Percentiles rank a stretch among this genome's conserved stretches.
These are phyloP conservation scores for Trichoderma afroharzianum DNA, from an alignment of 2,329 filamentous ascomycete genomes.

Conservation along the genomic window DNA sequence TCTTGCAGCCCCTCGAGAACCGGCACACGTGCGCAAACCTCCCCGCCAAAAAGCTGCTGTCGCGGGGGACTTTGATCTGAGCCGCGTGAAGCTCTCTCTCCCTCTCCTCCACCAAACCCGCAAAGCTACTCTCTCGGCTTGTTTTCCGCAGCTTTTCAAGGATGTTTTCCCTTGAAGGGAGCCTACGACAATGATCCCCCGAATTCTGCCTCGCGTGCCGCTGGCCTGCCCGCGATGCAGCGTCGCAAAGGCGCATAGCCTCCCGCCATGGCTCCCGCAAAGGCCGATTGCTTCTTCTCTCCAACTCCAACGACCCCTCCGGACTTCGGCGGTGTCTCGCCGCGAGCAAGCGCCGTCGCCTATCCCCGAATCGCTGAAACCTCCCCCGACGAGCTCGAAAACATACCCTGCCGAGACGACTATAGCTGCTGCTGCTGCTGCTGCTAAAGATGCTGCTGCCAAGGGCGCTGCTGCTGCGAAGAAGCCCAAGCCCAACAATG, in stretches of 20 bases:
- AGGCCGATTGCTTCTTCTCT: slow-evolving; percentile 24
- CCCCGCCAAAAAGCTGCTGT: not conserved
- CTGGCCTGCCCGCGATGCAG: slow-evolving; percentile 32
- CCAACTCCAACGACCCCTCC: slow-evolving; percentile 27
- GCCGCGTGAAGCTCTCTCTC: not conserved
- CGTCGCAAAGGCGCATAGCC: slow-evolving; percentile 24
- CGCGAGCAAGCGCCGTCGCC: slow-evolving; percentile 25
- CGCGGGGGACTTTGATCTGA: not conserved
- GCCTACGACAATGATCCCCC: slow-evolving; percentile 34
- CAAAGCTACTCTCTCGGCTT: not conserved
- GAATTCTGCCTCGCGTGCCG: slow-evolving; percentile 33
- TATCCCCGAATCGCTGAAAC: slow-evolving; percentile 19
- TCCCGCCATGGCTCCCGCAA: slow-evolving; percentile 30
- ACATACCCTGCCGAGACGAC: not conserved
- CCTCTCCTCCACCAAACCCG: not conserved
- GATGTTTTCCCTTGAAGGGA: slow-evolving; percentile 24
- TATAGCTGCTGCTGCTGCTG: not conserved
- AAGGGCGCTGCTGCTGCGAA: slow-evolving; percentile 20
- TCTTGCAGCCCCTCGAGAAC: not conserved
- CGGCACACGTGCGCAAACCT: slow-evolving; percentile 7
- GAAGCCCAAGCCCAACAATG: slow-evolving; percentile 24
- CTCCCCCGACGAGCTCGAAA: slow-evolving; percentile 20
- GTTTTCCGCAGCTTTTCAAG: slow-evolving; percentile 20
- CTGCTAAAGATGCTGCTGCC: not conserved
- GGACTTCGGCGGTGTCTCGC: slow-evolving; percentile 30